phyloP scores from a whole-genome alignment of 768 basidiomycete species.

The Dendrothele bispora region DNA sequence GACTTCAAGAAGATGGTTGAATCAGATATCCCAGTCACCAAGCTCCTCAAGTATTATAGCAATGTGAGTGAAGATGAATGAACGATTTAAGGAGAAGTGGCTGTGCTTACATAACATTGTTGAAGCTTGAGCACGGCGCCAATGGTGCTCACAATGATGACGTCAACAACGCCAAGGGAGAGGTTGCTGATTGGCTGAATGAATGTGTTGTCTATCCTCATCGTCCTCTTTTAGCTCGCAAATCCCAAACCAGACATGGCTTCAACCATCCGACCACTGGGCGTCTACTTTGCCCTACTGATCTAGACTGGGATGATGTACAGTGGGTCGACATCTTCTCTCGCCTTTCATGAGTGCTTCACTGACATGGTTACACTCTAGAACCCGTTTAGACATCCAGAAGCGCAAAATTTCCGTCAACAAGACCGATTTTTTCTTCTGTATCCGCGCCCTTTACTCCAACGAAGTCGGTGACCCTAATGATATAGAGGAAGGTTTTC shows the following conservation, averaged over 20 bases:
- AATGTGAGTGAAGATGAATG: conserved; percentile 3
- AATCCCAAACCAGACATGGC: background rate
- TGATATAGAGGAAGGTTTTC: conserved; percentile 13
- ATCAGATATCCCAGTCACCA: background rate
- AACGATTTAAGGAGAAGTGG: no score
- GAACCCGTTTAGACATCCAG: no score
- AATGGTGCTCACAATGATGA: conserved; percentile 22
- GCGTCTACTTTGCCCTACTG: conserved; percentile 16
- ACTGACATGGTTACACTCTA: no score
- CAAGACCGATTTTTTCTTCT: conserved; percentile 18
- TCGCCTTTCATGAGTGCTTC: conserved; percentile 13
- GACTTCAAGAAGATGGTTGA: background rate
- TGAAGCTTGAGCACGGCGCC: conserved; percentile 24
- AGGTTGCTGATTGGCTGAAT: conserved; percentile 22
- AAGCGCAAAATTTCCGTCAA: conserved; percentile 13
- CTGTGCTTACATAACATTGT: no score
- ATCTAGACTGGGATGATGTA: conserved; percentile 17
- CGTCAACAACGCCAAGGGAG: conserved; percentile 14
- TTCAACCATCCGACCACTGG: conserved; percentile 19
- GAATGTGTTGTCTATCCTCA: conserved; percentile 2
- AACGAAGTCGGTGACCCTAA: conserved; percentile 6
- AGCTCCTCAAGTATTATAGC: background rate
- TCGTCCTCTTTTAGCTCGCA: background rate
- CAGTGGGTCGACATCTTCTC: conserved; percentile 10
- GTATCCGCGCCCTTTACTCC: conserved; percentile 11